These are phyloP conservation scores for Metschnikowia noctiluminum DNA, from an alignment of 805 yeast genomes.

Conservation along the genomic window DNA sequence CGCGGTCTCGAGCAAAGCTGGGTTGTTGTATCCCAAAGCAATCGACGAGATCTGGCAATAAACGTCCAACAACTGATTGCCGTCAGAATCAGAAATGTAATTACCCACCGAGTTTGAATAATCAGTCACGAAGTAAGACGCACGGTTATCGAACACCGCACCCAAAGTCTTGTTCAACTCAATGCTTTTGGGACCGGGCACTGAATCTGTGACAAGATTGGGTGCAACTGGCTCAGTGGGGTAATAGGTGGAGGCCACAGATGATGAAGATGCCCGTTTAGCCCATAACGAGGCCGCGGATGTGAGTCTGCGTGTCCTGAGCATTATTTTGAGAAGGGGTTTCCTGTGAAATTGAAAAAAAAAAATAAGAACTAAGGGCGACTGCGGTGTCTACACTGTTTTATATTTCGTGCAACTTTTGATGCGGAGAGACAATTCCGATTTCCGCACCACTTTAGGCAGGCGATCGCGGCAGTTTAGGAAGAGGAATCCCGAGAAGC, in stretches of 20 bases:
- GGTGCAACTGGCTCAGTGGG: conserved; percentile 38
- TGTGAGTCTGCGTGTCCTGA: conserved; percentile 8
- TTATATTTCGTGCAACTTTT: not conserved
- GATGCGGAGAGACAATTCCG: conserved; percentile 3
- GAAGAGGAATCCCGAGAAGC: conserved; percentile 2
- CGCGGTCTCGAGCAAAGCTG: conserved; percentile 66
- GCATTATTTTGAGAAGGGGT: conserved; percentile 1
- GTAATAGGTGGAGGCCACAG: conserved; percentile 28
- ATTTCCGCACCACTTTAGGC: conserved; percentile 6
- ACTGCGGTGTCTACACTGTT: not conserved
- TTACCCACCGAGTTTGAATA: conserved; percentile 74
- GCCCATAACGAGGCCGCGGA: not conserved
- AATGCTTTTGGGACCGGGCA: conserved; percentile 39
- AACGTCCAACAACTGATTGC: conserved; percentile 68
- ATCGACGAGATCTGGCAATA: conserved; percentile 85
- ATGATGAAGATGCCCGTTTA: conserved; percentile 8
- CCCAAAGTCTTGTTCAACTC: conserved; percentile 42
- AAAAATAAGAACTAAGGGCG: not conserved
- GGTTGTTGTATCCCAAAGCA: conserved; percentile 84
- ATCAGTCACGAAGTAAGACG: conserved; percentile 73
- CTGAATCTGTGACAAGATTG: conserved; percentile 22
- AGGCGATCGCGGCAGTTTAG: conserved; percentile 7
- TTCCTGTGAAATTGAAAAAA: not conserved
- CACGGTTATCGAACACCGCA: conserved; percentile 65
- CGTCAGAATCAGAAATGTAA: conserved; percentile 78